phyloP scores from a whole-genome alignment of 257 asterid species.

The Solanum virginianum region DNA sequence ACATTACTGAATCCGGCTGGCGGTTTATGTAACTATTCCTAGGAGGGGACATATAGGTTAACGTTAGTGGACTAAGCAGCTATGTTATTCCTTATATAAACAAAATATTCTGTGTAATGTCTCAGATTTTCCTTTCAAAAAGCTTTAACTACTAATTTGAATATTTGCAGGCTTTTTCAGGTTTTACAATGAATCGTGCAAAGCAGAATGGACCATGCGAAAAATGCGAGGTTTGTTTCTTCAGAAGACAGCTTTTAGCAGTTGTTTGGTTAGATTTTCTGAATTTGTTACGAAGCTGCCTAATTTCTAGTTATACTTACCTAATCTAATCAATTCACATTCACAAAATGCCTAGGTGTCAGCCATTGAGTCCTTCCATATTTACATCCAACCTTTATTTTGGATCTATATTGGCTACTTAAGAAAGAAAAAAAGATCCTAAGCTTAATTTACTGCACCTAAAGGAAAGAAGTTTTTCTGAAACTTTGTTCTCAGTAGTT shows the following conservation, averaged over 20 bases:
- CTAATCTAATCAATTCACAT: neutral
- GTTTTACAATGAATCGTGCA: slow-evolving; percentile 5
- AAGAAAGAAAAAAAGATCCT: neutral
- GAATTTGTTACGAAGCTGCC: neutral
- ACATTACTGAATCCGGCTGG: neutral
- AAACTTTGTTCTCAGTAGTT: neutral
- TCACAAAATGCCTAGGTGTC: neutral
- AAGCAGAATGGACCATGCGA: neutral
- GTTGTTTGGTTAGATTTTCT: neutral
- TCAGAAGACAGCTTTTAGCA: neutral
- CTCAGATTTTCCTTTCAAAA: neutral
- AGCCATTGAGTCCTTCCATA: neutral
- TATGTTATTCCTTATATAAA: neutral
- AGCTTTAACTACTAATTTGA: neutral
- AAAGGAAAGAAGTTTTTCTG: neutral
- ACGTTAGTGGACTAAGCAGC: neutral
- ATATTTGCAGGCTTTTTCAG: slow-evolving; percentile 27
- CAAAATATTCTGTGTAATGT: neutral
- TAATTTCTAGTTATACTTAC: neutral
- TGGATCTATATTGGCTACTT: neutral
- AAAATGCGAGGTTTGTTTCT: slow-evolving; percentile 29
- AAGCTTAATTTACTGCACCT: neutral
- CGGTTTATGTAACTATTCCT: neutral
- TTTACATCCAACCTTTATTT: neutral
- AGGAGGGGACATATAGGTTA: neutral